Conservation (phyloP, 2,329 filamentous ascomycete species). For the Xylaria sp. region DNA sequence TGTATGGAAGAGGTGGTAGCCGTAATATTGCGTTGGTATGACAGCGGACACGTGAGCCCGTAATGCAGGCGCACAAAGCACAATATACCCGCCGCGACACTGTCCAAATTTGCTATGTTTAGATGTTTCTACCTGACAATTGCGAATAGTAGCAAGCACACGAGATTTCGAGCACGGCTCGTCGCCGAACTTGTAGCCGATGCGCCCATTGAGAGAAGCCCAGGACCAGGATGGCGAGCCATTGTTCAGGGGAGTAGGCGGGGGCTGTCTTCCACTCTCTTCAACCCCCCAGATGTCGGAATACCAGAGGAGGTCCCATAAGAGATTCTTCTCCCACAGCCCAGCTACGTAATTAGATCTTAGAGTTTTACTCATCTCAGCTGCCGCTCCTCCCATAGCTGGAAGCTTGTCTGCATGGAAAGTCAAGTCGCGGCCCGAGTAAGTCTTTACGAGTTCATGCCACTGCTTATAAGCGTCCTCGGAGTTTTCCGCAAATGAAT, state of each 20-base stretch:
- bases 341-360: slow-evolving; percentile 4
- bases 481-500: slow-evolving; percentile 8
- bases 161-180: not conserved
- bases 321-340: slow-evolving; percentile 8
- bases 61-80: slow-evolving; percentile 4
- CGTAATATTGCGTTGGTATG: slow-evolving; percentile 1
- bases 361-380: slow-evolving; percentile 6
- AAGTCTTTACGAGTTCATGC: slow-evolving; percentile 17
- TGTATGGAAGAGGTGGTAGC: slow-evolving; percentile 8
- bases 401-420: slow-evolving; percentile 15
- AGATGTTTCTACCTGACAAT: slow-evolving; percentile 12
- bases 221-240: slow-evolving; percentile 14
- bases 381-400: slow-evolving; percentile 12
- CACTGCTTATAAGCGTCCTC: slow-evolving; percentile 16
- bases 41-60: not conserved
- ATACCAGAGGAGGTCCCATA: slow-evolving; percentile 13
- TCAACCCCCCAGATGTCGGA: slow-evolving; percentile 1
- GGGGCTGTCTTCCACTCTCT: not conserved
- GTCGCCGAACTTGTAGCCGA: slow-evolving; percentile 6
- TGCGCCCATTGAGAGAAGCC: slow-evolving; percentile 17
- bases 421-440: slow-evolving; percentile 15
- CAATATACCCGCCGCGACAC: slow-evolving; percentile 9
- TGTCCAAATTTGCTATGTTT: slow-evolving; percentile 10
- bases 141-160: slow-evolving; percentile 1
- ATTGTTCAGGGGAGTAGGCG: slow-evolving; percentile 12